Percentiles rank a stretch among this genome's conserved stretches.
These are phyloP conservation scores for Wakefieldia striispora DNA, from an alignment of 768 basidiomycete species.

Conservation along the genomic window DNA sequence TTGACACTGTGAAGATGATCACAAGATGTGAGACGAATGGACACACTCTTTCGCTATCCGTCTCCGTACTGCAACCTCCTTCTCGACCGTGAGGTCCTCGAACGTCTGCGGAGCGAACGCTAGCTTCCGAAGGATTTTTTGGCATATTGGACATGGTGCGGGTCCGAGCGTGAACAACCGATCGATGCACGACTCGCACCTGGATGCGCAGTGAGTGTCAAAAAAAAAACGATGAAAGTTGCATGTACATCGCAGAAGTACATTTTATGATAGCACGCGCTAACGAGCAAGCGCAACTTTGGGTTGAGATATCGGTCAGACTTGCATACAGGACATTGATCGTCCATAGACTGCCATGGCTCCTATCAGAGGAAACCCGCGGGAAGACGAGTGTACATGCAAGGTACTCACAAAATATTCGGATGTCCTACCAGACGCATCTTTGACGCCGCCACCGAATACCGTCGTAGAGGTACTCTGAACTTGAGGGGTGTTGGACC, in stretches of 20 bases:
- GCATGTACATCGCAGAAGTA: conserved; percentile 32
- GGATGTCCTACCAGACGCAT: conserved; percentile 75
- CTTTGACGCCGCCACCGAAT: conserved; percentile 84
- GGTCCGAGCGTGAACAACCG: conserved; percentile 93
- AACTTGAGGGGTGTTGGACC: conserved; percentile 64
- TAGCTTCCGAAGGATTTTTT: conserved; percentile 81
- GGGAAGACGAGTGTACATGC: not conserved
- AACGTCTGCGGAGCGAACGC: conserved; percentile 97
- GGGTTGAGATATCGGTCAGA: conserved; percentile 95
- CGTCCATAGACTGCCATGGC: conserved; percentile 69
- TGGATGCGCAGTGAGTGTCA: conserved; percentile 30
- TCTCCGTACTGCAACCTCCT: conserved; percentile 87
- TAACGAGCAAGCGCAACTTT: conserved; percentile 89
- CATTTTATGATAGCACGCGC: conserved; percentile 99
- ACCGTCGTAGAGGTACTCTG: conserved; percentile 72
- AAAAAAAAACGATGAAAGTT: conserved; percentile 9
- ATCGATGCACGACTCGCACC: conserved; percentile 99
- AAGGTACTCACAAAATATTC: conserved; percentile 69
- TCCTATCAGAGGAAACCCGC: conserved; percentile 8
- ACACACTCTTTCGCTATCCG: conserved; percentile 86
- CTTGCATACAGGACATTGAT: conserved; percentile 96
- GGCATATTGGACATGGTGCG: conserved; percentile 93
- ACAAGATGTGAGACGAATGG: not conserved
- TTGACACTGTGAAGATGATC: not conserved
- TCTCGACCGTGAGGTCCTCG: conserved; percentile 89